Base-by-base conservation (phyloP, 2,329 filamentous ascomycete species). In the Talaromyces sp. region DNA sequence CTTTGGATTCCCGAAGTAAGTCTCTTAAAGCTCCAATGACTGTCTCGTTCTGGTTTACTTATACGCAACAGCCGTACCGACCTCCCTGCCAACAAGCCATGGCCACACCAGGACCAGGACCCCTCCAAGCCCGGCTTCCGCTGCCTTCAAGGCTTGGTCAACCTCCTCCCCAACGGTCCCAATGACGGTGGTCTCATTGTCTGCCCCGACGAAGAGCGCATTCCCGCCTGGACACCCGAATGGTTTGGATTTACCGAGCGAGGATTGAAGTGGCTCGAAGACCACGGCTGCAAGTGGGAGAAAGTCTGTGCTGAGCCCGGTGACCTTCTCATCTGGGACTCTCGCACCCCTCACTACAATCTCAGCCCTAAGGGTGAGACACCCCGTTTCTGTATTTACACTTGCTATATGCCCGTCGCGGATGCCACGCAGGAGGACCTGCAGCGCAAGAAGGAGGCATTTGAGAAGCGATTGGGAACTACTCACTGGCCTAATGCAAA, bases 271-370 rank as follows among this genome's bases (percentile, higher is more conserved):
- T 82, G 79, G 79, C 80, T 81, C 58, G 65, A 76, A 41, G 71
- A 75, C 13, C 70, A 71, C 1, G 80, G 80, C 0, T 78, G 75
- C 66, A 72, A 76, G 62, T 65, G 77, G n/a, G 50, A 76, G 43
- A 82, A 83, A 71, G 69, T 81, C 5, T 71, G 73, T 59, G 71
- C 76, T 13, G 80, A 79, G n/a, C 76, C 79, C 10, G 80, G 80
- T 2, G 80, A 81, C 63, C 70, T 82, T 64, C 74, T 82, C 2
- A 70, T 82, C 8, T 81, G 81, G 81, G 81, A 83, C 66, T 79
- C 78, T 9, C 72, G 83, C 4, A 80, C 80, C 0, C 78, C 83
- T 60, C 82, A 85, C 69, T 84, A 80, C 67, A 76, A 74, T 75
- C 2, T 74, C 76, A 9, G 73, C 77, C 63, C 73, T 71, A 11